Conservation (phyloP, 352 stramenopile genomes). For the Phytophthora aleatoria region DNA sequence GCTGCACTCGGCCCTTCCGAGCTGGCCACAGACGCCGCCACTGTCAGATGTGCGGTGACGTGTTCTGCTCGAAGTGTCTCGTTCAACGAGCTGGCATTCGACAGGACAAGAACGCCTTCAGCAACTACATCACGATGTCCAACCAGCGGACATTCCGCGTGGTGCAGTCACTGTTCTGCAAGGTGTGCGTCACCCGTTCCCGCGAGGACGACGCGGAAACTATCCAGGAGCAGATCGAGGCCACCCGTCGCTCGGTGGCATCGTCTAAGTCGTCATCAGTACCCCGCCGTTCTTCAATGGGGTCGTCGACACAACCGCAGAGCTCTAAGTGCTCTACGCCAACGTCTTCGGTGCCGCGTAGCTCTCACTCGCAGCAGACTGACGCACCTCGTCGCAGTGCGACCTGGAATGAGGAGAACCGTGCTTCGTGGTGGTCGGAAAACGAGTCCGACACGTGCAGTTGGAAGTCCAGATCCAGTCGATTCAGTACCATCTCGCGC, state of each 20-base stretch:
- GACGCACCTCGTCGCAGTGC: slow-evolving; percentile 23
- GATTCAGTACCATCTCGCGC: slow-evolving; percentile 41
- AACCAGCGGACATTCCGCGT: slow-evolving; percentile 53
- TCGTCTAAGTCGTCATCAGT: slow-evolving; percentile 30
- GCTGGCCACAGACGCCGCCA: slow-evolving; percentile 63
- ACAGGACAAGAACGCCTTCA: slow-evolving; percentile 29
- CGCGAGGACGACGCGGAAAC: slow-evolving; percentile 39
- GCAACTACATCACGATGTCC: slow-evolving; percentile 19
- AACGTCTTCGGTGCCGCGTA: slow-evolving; percentile 18
- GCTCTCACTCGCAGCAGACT: slow-evolving; percentile 11
- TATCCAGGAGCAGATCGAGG: slow-evolving; percentile 21
- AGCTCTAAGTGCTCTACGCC: slow-evolving; percentile 24
- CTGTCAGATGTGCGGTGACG: slow-evolving; percentile 75
- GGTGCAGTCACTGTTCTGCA: slow-evolving; percentile 64
- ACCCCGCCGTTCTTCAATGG: slow-evolving; percentile 24
- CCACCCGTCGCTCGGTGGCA: slow-evolving; percentile 15
- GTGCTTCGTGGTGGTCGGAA: slow-evolving; percentile 49
- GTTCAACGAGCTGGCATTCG: slow-evolving; percentile 52
- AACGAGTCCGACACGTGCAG: slow-evolving; percentile 41
- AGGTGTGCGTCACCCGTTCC: slow-evolving; percentile 57
- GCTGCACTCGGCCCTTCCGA: slow-evolving; percentile 65
- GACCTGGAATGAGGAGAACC: slow-evolving; percentile 33
- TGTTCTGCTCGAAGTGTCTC: slow-evolving; percentile 78
- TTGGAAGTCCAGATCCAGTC: slow-evolving; percentile 43
- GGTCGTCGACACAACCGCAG: slow-evolving; percentile 25